Percentiles rank a stretch among this genome's conserved stretches.
Conservation (phyloP, 441 rosid genomes). For the Viola pubescens region DNA sequence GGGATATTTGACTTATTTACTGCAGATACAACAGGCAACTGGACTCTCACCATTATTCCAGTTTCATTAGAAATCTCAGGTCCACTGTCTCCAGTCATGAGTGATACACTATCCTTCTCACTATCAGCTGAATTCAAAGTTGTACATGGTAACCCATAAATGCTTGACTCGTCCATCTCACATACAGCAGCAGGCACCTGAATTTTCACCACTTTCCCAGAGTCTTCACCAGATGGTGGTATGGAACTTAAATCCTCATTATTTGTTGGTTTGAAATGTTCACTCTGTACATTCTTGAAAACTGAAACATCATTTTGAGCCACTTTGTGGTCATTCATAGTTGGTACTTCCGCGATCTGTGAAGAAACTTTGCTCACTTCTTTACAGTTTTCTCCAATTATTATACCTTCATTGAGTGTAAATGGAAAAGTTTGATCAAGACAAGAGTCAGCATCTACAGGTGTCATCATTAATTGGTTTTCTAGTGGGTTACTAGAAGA, state of each 20-base stretch:
- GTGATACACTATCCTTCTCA: constrained; percentile 20
- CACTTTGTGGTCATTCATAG: constrained; percentile 16
- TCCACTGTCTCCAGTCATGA: constrained; percentile 17
- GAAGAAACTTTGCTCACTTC: constrained; percentile 22
- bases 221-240: constrained; percentile 21
- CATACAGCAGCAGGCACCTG: constrained; percentile 22
- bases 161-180: constrained; percentile 20
- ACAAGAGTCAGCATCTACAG: constrained; percentile 15
- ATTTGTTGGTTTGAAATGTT: constrained; percentile 16
- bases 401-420: constrained; percentile 21
- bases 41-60: constrained; percentile 10
- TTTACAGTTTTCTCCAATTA: constrained; percentile 19
- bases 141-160: constrained; percentile 16
- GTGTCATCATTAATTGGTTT: constrained; percentile 15
- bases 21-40: constrained; percentile 13
- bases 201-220: constrained; percentile 16
- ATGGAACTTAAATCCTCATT: constrained; percentile 17
- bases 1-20: constrained; percentile 12
- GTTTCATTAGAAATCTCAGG: constrained; percentile 25
- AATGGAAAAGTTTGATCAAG: constrained; percentile 14
- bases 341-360: constrained; percentile 18
- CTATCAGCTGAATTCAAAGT: constrained; percentile 14
- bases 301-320: constrained; percentile 22
- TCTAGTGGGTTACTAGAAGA: constrained; percentile 23
- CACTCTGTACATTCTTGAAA: constrained; percentile 20